Base-by-base conservation (phyloP, 768 basidiomycete genomes). In the Suillus plorans region DNA sequence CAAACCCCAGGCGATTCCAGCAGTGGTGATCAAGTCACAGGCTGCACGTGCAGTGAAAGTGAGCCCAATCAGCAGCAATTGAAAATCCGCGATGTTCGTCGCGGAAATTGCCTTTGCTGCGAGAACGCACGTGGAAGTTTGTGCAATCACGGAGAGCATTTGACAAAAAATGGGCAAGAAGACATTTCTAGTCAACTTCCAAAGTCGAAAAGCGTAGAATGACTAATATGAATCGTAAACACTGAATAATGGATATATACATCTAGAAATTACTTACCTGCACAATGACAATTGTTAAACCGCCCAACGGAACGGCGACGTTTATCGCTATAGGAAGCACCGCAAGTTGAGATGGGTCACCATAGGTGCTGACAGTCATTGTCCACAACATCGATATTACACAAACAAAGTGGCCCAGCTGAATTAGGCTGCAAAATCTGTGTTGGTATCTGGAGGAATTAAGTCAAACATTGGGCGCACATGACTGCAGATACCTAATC, bases 121-220 rank as follows among this genome's bases (percentile, higher is more conserved):
- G 41, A 60, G 3, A 9, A 60, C 5, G 20, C 50, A 22, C 0
- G 42, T 28, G 36, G 14, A 9, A 37, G 8, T 47, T 10, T 60
- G 42, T 16, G 45, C 44, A n/a, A 49, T 6, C 8, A 64, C 22
- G 34, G 42, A 41, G 34, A 60, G 12, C 3, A 37, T 22, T 16
- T 47, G 25, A 16, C 58, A 64, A 39, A 64, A 28, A 6, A 50
- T 22, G 28, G 45, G 63, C 4, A 64, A 57, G 34, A 49, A 31
- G 9, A 37, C 14, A 28, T 44, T 64, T 37, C 31, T 50, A 39
- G 63, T 22, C 10, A 64, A 47, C 44, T 5, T 64, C 58, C 57
- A 47, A 18, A 64, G 56, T n/a, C 58, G 63, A 37, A 45, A 64
- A 9, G 45, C 31, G 57, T 60, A 64, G 36, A 60, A 64, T 42